Evolutionary conservation across 305 asterid genomes (phyloP).

Genomic region (Fraxinus angustifolia): DNA sequence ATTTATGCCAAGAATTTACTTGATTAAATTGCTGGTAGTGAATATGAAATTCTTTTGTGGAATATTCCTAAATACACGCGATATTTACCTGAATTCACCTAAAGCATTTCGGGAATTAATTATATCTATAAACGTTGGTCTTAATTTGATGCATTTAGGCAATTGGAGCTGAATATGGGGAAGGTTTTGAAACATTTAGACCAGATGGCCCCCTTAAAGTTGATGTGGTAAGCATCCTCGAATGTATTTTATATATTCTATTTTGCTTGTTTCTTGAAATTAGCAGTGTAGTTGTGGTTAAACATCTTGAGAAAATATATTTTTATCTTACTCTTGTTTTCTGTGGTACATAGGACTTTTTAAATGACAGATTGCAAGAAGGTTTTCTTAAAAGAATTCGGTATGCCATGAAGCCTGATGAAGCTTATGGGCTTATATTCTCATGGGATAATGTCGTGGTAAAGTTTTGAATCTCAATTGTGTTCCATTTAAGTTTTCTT

Average conservation of each 20-base stretch:
- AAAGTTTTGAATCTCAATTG: conserved; percentile 24
- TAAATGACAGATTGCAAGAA: conserved; percentile 87
- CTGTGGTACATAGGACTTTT: conserved; percentile 55
- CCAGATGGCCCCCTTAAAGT: conserved; percentile 88
- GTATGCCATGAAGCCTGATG: conserved; percentile 97
- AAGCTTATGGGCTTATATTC: conserved; percentile 94
- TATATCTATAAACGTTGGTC: neutral
- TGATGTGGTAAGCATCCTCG: conserved; percentile 64
- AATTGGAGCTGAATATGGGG: conserved; percentile 99
- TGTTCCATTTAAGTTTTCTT: conserved; percentile 10
- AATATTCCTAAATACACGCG: neutral
- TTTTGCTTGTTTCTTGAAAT: conserved; percentile 3
- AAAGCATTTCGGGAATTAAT: neutral
- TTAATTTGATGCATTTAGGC: conserved; percentile 37
- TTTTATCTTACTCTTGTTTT: conserved; percentile 13
- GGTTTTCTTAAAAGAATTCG: conserved; percentile 90
- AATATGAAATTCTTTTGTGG: neutral
- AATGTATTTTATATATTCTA: neutral
- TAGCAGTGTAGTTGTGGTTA: neutral
- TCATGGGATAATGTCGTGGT: conserved; percentile 99
- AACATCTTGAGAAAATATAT: conserved; percentile 5
- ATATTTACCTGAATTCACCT: neutral
- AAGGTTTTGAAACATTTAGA: conserved; percentile 94
- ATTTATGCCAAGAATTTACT: neutral
- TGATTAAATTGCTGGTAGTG: neutral